phyloP scores from a whole-genome alignment of 2,329 filamentous ascomycete species.

The Lachnellula hyalina region DNA sequence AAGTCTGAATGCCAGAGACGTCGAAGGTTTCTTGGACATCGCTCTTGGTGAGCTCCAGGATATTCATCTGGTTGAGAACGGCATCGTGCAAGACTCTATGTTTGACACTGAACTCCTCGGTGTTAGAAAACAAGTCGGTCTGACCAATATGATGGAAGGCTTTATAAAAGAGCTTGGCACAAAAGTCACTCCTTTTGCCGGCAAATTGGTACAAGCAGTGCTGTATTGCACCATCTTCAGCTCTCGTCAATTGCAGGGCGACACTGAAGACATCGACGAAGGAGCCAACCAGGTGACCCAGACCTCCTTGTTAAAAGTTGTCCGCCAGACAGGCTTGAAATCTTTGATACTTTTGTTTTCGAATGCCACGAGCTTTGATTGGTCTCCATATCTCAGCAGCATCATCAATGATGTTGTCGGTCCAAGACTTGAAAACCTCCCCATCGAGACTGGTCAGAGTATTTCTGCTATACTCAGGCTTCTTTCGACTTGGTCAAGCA shows the following conservation, averaged over 20 bases:
- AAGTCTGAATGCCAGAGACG: conserved; percentile 66
- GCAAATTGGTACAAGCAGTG: conserved; percentile 67
- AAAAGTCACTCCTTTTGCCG: conserved; percentile 62
- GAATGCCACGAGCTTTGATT: conserved; percentile 64
- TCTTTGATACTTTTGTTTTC: conserved; percentile 76
- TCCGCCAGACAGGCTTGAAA: conserved; percentile 71
- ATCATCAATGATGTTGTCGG: conserved; percentile 73
- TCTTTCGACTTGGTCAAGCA: conserved; percentile 73
- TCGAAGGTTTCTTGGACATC: conserved; percentile 78
- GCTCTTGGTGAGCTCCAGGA: conserved; percentile 65
- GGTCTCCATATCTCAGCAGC: conserved; percentile 63
- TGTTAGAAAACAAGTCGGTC: conserved; percentile 77
- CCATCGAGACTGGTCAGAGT: conserved; percentile 81
- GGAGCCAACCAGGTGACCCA: conserved; percentile 33
- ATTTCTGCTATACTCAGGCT: conserved; percentile 78
- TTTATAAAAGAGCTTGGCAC: conserved; percentile 80
- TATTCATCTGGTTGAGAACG: conserved; percentile 49
- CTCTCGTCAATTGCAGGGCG: conserved; percentile 50
- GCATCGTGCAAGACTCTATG: conserved; percentile 33
- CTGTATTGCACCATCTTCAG: conserved; percentile 75
- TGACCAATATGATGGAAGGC: conserved; percentile 85
- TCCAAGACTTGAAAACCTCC: conserved; percentile 71
- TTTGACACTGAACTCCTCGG: conserved; percentile 57
- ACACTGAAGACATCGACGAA: conserved; percentile 30
- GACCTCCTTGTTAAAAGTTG: conserved; percentile 57